These are phyloP conservation scores for Collybiopsis confluens DNA, from an alignment of 768 basidiomycete species.

Conservation along the genomic window DNA sequence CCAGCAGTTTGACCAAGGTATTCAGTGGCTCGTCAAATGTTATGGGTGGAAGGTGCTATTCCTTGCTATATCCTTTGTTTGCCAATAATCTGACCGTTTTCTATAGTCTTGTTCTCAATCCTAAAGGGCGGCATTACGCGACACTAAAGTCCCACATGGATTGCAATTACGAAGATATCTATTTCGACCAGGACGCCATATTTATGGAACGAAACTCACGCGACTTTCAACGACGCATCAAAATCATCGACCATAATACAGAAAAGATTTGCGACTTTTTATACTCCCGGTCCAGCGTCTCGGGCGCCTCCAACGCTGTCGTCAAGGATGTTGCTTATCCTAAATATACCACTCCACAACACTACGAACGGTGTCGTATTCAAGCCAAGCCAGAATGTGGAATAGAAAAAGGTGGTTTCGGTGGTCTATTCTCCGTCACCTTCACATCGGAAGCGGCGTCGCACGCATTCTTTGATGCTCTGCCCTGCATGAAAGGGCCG, in stretches of 20 bases:
- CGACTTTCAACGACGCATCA: conserved; percentile 76
- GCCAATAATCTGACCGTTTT: background rate
- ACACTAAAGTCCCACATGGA: conserved; percentile 58
- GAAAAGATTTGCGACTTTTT: conserved; percentile 81
- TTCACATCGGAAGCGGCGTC: conserved; percentile 71
- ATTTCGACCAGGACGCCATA: conserved; percentile 88
- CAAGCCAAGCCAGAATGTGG: conserved; percentile 27
- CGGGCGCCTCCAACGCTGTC: conserved; percentile 34
- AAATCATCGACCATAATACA: conserved; percentile 75
- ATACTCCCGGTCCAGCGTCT: conserved; percentile 48
- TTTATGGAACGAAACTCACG: conserved; percentile 99
- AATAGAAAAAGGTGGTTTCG: conserved; percentile 57
- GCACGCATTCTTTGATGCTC: conserved; percentile 76
- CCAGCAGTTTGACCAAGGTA: conserved; percentile 88
- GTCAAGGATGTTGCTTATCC: conserved; percentile 90
- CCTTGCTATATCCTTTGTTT: background rate
- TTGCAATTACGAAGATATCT: conserved; percentile 73
- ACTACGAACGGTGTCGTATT: conserved; percentile 71
- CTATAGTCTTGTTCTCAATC: conserved; percentile 82
- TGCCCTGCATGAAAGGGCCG: conserved; percentile 86
- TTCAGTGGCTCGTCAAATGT: conserved; percentile 95
- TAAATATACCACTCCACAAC: conserved; percentile 65
- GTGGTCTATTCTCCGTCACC: conserved; percentile 83
- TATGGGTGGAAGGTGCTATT: conserved; percentile 92
- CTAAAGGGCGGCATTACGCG: conserved; percentile 63